Evolutionary conservation across 345 rosid genomes (phyloP).

Genomic region (Syzygium aqueum): DNA sequence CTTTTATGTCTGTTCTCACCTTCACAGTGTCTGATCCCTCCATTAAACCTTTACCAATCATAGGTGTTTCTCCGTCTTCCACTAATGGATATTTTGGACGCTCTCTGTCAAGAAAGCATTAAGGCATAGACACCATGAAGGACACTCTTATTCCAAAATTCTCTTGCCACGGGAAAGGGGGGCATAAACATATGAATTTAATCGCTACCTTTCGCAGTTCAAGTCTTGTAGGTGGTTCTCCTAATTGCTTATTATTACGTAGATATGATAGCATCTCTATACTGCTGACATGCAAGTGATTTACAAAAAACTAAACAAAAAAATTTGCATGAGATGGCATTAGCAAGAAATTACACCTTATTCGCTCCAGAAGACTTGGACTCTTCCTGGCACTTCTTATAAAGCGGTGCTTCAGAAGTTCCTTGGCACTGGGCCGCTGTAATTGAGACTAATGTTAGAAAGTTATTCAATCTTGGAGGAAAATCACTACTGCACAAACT

Average conservation of each 20-base stretch:
- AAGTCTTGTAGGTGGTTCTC: background rate
- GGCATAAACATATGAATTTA: background rate
- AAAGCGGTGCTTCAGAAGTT: conserved; percentile 90
- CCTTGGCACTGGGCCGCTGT: conserved; percentile 97
- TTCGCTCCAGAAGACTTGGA: conserved; percentile 85
- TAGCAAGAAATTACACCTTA: conserved; percentile 48
- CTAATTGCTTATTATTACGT: background rate
- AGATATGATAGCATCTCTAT: background rate
- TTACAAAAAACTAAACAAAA: background rate
- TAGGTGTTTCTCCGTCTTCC: conserved; percentile 55
- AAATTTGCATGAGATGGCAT: background rate
- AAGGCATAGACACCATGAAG: background rate
- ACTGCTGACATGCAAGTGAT: background rate
- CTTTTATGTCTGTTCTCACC: conserved; percentile 55
- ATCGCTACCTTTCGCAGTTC: background rate
- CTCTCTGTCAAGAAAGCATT: conserved; percentile 45
- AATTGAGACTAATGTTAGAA: conserved; percentile 9
- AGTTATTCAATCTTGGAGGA: background rate
- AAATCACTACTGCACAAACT: background rate
- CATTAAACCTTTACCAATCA: conserved; percentile 31
- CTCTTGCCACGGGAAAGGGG: background rate
- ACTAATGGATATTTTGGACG: conserved; percentile 73
- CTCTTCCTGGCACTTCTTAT: conserved; percentile 78
- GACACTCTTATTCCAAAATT: background rate
- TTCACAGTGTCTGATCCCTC: conserved; percentile 73